Evolutionary conservation across 106 monocot species (phyloP).

Genomic region (Phalaenopsis equestris): DNA sequence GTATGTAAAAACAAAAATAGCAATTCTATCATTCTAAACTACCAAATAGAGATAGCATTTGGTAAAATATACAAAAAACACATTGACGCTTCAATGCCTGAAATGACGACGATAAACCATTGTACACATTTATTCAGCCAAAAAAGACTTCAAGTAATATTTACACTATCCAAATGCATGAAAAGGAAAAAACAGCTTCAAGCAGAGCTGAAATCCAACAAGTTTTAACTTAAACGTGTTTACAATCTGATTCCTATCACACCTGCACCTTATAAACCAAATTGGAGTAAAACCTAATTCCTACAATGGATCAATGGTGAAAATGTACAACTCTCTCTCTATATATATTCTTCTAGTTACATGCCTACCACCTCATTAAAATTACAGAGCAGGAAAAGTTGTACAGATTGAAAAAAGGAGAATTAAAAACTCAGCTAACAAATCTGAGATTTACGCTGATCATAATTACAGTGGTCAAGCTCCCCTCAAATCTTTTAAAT

Average conservation of each 20-base stretch:
- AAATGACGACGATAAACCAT: too few species aligned
- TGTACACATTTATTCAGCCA: neutral
- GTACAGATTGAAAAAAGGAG: neutral
- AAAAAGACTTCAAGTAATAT: neutral
- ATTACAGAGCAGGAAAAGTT: neutral
- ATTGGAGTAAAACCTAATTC: neutral
- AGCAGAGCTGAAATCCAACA: neutral
- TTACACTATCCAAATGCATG: neutral
- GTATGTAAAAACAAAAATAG: too few species aligned
- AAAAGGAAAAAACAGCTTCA: neutral
- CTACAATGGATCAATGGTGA: neutral
- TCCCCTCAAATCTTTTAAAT: slow-evolving; percentile 14
- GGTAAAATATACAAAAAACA: too few species aligned
- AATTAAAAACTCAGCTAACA: neutral
- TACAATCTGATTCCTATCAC: neutral
- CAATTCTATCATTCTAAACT: too few species aligned
- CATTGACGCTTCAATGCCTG: too few species aligned
- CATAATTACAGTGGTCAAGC: neutral
- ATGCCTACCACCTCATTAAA: neutral
- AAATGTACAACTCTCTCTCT: neutral
- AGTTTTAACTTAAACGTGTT: neutral
- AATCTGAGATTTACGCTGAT: neutral
- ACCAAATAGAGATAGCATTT: too few species aligned
- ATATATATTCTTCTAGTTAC: neutral
- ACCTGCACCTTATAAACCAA: neutral